Evolutionary conservation across 176 grass and related monocot genomes (phyloP).

Genomic region (Raddia guianensis): DNA sequence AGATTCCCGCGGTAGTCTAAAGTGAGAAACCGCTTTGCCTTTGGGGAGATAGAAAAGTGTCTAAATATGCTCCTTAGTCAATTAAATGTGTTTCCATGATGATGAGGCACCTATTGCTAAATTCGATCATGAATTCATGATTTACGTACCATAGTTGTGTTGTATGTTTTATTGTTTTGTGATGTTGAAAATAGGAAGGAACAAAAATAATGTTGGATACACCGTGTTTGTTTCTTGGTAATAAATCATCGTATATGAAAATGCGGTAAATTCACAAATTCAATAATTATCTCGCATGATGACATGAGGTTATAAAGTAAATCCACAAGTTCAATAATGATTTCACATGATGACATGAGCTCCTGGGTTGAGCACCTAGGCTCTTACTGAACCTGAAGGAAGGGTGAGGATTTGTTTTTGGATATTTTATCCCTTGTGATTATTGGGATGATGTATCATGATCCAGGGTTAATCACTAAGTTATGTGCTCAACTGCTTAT

Average conservation of each 20-base stretch:
- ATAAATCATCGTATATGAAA: not conserved
- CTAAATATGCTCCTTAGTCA: not conserved
- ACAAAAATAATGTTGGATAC: not conserved
- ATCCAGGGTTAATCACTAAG: not conserved
- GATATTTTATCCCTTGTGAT: constrained; percentile 16
- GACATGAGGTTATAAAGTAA: not conserved
- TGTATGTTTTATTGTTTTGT: constrained; percentile 14
- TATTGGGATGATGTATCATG: not conserved
- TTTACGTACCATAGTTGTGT: constrained; percentile 22
- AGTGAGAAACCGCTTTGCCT: not conserved
- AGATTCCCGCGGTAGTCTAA: not conserved
- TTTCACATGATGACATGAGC: not conserved
- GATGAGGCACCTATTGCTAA: not conserved
- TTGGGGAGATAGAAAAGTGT: not conserved
- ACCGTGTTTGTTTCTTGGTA: not conserved
- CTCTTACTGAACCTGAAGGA: constrained; percentile 13
- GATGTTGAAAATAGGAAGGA: not conserved
- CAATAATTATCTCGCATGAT: not conserved
- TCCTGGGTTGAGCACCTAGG: not conserved
- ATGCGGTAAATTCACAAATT: not conserved
- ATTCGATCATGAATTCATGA: constrained; percentile 5
- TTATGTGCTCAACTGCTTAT: not conserved
- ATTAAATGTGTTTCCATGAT: not conserved
- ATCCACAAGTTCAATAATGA: not conserved
- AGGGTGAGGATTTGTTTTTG: not conserved